Evolutionary conservation across 1,284 basidiomycete genomes (phyloP).

Genomic region (Athelia psychrophila): DNA sequence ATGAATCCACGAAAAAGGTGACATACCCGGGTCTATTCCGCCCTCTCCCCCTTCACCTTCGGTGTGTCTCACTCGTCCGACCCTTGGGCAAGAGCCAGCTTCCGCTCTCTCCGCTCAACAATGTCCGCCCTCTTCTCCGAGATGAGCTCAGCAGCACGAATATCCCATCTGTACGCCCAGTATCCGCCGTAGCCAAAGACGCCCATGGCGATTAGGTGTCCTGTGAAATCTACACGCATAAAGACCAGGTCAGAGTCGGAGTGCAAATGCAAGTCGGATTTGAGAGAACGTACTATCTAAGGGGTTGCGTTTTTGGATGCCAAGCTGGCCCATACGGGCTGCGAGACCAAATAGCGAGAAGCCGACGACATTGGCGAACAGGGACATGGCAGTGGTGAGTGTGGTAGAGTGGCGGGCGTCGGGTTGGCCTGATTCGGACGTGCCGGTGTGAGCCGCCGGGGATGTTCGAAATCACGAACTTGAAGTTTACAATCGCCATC

Average conservation of each 20-base stretch:
- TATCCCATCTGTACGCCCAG: conserved; percentile 66
- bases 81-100: not conserved
- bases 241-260: not conserved
- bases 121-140: conserved; percentile 61
- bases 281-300: conserved; percentile 65
- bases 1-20: no score
- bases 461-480: no score
- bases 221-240: conserved; percentile 50
- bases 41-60: not conserved
- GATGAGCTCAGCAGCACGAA: conserved; percentile 53
- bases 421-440: no score
- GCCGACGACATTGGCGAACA: conserved; percentile 72
- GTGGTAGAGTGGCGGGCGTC: conserved; percentile 4
- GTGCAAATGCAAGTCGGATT: no score
- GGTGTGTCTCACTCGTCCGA: not conserved
- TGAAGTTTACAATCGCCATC: no score
- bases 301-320: conserved; percentile 69
- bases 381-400: conserved; percentile 72
- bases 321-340: conserved; percentile 77
- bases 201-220: conserved; percentile 63
- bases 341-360: conserved; percentile 79
- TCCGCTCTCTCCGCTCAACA: conserved; percentile 36
- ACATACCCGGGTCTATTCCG: no score
- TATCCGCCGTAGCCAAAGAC: conserved; percentile 68
- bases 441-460: no score